These are phyloP conservation scores for Pyrenopolyporus hunteri DNA, from an alignment of 495 filamentous ascomycete species.

Conservation along the genomic window DNA sequence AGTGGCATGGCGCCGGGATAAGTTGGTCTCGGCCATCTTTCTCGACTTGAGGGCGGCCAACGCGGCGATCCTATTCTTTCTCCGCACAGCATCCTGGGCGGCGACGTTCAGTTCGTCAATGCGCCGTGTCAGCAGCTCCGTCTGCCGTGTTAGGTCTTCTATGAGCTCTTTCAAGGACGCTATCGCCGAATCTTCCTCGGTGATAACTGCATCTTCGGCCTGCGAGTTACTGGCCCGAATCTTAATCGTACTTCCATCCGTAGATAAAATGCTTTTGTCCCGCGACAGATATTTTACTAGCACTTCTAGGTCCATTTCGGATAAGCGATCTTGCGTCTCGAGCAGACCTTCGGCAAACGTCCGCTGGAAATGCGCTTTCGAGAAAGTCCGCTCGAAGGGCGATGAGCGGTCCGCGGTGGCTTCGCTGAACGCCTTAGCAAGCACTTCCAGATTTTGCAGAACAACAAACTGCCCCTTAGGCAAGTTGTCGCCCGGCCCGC, in stretches of 20 bases:
- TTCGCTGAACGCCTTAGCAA: constrained; percentile 54
- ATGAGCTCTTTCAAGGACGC: constrained; percentile 76
- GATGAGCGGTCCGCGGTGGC: constrained; percentile 54
- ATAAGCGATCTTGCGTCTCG: constrained; percentile 56
- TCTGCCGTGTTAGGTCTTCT: constrained; percentile 65
- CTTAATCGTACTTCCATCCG: constrained; percentile 76
- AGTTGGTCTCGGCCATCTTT: constrained; percentile 75
- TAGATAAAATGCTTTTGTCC: constrained; percentile 67
- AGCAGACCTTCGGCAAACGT: constrained; percentile 62
- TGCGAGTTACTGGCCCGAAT: constrained; percentile 65
- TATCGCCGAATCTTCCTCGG: constrained; percentile 77
- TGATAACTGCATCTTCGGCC: constrained; percentile 59
- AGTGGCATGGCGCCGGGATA: constrained; percentile 70
- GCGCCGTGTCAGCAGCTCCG: constrained; percentile 52
- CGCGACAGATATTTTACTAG: constrained; percentile 74
- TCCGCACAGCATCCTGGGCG: constrained; percentile 70
- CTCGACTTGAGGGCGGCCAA: constrained; percentile 79
- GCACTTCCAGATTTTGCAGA: constrained; percentile 62
- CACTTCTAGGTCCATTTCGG: constrained; percentile 69
- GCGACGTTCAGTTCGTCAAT: constrained; percentile 64
- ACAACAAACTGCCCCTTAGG: constrained; percentile 62
- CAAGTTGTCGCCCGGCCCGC: constrained; percentile 57
- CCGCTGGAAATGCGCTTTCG: constrained; percentile 65
- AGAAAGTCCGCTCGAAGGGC: constrained; percentile 68
- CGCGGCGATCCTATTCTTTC: constrained; percentile 75